phyloP scores from a whole-genome alignment of 1,284 basidiomycete genomes.

The Heterobasidion annosum region DNA sequence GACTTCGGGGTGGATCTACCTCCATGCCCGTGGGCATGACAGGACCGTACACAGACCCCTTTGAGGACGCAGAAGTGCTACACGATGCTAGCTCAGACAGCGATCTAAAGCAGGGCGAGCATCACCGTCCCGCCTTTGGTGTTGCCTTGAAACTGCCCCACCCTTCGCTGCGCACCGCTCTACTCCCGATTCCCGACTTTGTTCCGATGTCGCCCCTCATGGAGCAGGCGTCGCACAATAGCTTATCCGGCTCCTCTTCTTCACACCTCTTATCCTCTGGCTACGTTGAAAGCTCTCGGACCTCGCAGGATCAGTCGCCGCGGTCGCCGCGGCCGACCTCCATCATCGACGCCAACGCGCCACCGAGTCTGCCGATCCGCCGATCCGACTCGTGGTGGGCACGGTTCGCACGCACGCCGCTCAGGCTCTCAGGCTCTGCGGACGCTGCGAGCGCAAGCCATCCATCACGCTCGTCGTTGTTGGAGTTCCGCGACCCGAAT shows the following conservation, averaged over 20 bases:
- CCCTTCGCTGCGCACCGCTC: constrained; percentile 5
- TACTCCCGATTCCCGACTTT: constrained; percentile 8
- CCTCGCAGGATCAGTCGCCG: constrained; percentile 18
- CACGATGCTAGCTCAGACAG: constrained; percentile 13
- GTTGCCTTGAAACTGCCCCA: neutral
- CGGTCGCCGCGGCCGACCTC: constrained; percentile 25
- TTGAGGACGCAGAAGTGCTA: constrained; percentile 33
- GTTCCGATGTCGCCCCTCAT: constrained; percentile 12
- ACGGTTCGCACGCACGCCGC: constrained; percentile 30
- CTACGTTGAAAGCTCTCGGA: constrained; percentile 1
- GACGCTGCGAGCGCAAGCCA: neutral
- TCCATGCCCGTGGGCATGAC: neutral
- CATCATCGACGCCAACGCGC: constrained; percentile 28
- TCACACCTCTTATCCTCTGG: constrained; percentile 2
- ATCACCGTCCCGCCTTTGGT: neutral
- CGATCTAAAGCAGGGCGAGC: constrained; percentile 5
- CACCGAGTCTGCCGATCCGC: constrained; percentile 21
- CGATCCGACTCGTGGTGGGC: constrained; percentile 40
- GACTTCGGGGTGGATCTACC: constrained; percentile 6
- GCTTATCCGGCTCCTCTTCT: constrained; percentile 21
- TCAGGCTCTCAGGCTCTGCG: constrained; percentile 17
- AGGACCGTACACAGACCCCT: constrained; percentile 39
- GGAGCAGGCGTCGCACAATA: constrained; percentile 12
- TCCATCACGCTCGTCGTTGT: constrained; percentile 26
- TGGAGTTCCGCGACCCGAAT: constrained; percentile 59